phyloP scores from a whole-genome alignment of 2,329 filamentous ascomycete species.

The Westerdykella sp. region DNA sequence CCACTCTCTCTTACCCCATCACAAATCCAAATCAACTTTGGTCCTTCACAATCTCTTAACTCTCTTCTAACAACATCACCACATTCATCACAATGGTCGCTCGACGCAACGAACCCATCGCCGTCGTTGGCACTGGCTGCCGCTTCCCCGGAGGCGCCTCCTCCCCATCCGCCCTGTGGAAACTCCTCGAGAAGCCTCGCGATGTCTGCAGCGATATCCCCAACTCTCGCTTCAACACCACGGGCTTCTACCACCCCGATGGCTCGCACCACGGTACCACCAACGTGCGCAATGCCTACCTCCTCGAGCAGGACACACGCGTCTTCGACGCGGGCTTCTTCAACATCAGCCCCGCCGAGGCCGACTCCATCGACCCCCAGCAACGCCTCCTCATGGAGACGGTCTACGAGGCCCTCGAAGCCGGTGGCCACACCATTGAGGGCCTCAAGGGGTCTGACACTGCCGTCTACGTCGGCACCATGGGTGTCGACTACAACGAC shows the following conservation, averaged over 20 bases:
- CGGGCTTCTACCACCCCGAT: slow-evolving; percentile 12
- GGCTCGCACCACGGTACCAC: slow-evolving; percentile 4
- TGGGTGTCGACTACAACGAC: slow-evolving; percentile 6
- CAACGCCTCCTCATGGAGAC: slow-evolving; percentile 16
- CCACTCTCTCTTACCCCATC: no score
- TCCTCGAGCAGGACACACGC: slow-evolving; percentile 10
- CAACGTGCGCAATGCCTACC: slow-evolving; percentile 4
- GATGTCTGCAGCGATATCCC: slow-evolving; percentile 24
- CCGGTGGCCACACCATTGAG: slow-evolving; percentile 4
- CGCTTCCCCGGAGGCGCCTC: slow-evolving; percentile 8
- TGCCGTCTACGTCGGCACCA: slow-evolving; percentile 5
- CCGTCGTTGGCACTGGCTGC: slow-evolving; percentile 29
- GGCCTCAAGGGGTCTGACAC: slow-evolving; percentile 7
- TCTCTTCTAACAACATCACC: no score
- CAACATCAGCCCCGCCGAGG: slow-evolving; percentile 11
- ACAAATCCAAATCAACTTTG: no score
- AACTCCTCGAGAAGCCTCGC: slow-evolving; percentile 3
- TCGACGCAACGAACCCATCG: slow-evolving; percentile 7
- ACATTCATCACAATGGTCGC: no score
- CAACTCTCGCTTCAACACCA: slow-evolving; percentile 25
- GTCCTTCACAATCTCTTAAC: no score
- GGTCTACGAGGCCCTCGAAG: slow-evolving; percentile 13
- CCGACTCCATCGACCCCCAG: slow-evolving; percentile 17
- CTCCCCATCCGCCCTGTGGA: slow-evolving; percentile 7
- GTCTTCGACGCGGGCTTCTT: slow-evolving; percentile 20